Conservation (phyloP, 2,329 filamentous ascomycete species). For the Erysiphe neolycopersici region DNA sequence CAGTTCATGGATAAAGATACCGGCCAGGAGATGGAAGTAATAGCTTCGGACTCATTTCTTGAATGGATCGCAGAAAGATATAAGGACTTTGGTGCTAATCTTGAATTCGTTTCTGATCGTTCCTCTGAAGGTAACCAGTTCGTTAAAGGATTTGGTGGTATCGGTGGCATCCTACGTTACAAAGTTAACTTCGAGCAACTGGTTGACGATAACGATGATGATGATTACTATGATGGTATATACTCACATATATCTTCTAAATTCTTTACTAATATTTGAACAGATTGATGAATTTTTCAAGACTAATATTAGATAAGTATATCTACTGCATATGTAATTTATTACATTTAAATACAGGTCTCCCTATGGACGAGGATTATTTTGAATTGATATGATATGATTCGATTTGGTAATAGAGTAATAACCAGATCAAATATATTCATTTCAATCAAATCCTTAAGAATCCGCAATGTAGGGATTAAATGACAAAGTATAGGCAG, state of each 20-base stretch:
- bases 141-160: constrained; percentile 97
- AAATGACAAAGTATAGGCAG: no score
- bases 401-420: no score
- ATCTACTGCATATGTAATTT: no score
- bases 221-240: constrained; percentile 68
- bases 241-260: background rate
- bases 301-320: no score
- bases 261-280: background rate
- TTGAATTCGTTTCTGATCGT: constrained; percentile 93
- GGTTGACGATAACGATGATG: constrained; percentile 68
- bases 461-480: no score
- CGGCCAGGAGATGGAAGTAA: constrained; percentile 89
- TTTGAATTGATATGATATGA: no score
- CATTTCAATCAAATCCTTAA: no score
- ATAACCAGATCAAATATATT: no score
- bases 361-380: no score
- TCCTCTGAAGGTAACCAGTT: constrained; percentile 99
- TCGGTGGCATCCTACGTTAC: constrained; percentile 91
- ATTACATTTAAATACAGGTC: no score
- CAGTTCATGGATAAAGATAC: constrained; percentile 90
- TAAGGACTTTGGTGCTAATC: constrained; percentile 82
- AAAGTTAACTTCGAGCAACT: constrained; percentile 99
- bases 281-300: background rate
- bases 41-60: constrained; percentile 74
- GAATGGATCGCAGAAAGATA: constrained; percentile 98